phyloP scores from a whole-genome alignment of 2,329 filamentous ascomycete genomes.

The Incumbomyces delicatus region DNA sequence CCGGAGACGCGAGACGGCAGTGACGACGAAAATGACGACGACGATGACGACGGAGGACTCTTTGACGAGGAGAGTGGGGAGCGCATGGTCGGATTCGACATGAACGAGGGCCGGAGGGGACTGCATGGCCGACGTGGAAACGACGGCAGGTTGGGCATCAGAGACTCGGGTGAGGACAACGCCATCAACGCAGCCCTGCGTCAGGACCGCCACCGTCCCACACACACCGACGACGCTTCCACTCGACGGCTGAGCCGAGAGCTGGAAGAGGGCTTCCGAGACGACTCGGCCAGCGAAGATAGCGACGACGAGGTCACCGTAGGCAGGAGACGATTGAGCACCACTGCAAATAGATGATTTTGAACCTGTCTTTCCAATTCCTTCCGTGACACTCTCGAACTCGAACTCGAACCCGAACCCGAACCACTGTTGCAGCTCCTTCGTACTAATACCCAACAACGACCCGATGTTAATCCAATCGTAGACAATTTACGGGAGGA shows the following conservation, averaged over 20 bases:
- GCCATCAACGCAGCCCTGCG: constrained; percentile 23
- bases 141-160: constrained; percentile 3
- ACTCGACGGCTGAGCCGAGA: constrained; percentile 64
- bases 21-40: constrained; percentile 31
- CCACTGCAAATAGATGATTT: background rate
- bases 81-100: constrained; percentile 42
- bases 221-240: constrained; percentile 26
- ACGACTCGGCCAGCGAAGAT: constrained; percentile 36
- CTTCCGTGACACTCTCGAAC: no score
- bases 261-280: constrained; percentile 64
- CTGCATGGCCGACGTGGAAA: background rate
- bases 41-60: constrained; percentile 45
- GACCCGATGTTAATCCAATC: no score
- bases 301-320: constrained; percentile 44
- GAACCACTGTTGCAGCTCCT: no score
- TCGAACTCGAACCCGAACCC: no score
- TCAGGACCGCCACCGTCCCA: background rate
- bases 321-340: constrained; percentile 3
- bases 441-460: no score
- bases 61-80: constrained; percentile 61
- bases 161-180: constrained; percentile 3
- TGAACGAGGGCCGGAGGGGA: constrained; percentile 32
- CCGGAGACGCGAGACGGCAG: no score
- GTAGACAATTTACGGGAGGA: no score
- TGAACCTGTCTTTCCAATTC: no score